Base-by-base conservation (phyloP, 169 alveolate genomes). In the Cryptosporidium ryanae region DNA sequence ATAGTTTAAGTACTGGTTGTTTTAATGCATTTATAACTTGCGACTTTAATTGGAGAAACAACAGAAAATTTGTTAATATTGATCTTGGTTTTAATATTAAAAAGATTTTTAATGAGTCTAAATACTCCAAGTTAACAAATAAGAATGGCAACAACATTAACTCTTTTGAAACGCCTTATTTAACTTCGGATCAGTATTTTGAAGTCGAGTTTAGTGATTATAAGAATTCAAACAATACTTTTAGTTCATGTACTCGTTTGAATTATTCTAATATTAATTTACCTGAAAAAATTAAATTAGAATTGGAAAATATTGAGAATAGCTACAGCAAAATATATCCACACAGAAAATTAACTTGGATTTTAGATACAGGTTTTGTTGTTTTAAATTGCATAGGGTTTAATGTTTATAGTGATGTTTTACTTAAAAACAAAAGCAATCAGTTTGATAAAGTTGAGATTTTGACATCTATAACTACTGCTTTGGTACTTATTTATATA, bases 301-400 rank as follows among this genome's bases (percentile, higher is more conserved):
- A 76, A 18, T 57, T 76, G 23, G 13, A 12, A 12, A 32, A 43
- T 34, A 57, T 76, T 61, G 87, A 76, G 15, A 15, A 10, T 4
- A 52, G 63, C 27, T 76, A 76, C 46, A 76, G 27, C 12, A 59
- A 10, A 43, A 55, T 34, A 2, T 76, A 57, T 44, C 87, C 87
- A 10, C 64, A 76, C n/a, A 76, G 87, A 46, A 76, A 61, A 55
- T 32, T 76, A 27, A 59, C 18, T 31, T 76, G 87, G 87, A 34
- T 76, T n/a, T 76, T 67, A 46, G 87, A 76, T 17, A 59, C 43
- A n/a, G 87, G 87, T 7, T 76, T 76, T 76, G 68, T 43, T 23
- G 34, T 59, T 57, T 59, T 76, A 31, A 38, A 21, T 34, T 67
- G 44, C 15, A 32, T 23, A 1, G 87, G 87, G 4, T 76, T 59